Percentiles rank a stretch among this genome's conserved stretches.
phyloP scores from a whole-genome alignment of 148 eudicot genomes.

The Rhododendron molle region DNA sequence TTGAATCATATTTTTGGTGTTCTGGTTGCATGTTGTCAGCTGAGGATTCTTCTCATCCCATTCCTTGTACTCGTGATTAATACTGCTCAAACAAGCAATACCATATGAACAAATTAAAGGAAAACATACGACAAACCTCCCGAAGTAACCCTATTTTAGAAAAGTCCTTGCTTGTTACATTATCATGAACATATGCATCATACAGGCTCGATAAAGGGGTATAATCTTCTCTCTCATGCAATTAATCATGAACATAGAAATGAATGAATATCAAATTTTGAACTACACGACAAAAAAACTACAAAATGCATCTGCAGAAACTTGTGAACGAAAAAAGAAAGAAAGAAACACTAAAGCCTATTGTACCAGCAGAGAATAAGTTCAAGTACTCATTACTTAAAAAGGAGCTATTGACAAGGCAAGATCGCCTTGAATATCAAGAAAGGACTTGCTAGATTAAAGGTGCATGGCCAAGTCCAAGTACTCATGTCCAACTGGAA shows the following conservation, averaged over 20 bases:
- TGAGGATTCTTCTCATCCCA: conserved; percentile 59
- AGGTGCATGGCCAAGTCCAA: conserved; percentile 3
- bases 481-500: neutral
- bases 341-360: neutral
- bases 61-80: conserved; percentile 51
- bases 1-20: conserved; percentile 39
- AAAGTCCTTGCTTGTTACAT: neutral
- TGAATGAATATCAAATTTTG: neutral
- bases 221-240: neutral
- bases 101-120: conserved; percentile 7
- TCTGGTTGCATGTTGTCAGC: conserved; percentile 48
- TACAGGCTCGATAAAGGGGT: neutral
- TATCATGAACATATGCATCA: neutral
- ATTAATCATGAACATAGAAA: neutral
- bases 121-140: conserved; percentile 2
- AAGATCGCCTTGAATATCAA: neutral
- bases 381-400: neutral
- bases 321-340: neutral
- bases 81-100: conserved; percentile 22
- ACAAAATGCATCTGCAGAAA: neutral
- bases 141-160: neutral
- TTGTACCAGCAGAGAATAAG: neutral
- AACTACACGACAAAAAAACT: neutral
- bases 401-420: neutral
- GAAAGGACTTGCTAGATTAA: neutral